Base-by-base conservation (phyloP, 257 asterid species). In the Jasminum sambac region DNA sequence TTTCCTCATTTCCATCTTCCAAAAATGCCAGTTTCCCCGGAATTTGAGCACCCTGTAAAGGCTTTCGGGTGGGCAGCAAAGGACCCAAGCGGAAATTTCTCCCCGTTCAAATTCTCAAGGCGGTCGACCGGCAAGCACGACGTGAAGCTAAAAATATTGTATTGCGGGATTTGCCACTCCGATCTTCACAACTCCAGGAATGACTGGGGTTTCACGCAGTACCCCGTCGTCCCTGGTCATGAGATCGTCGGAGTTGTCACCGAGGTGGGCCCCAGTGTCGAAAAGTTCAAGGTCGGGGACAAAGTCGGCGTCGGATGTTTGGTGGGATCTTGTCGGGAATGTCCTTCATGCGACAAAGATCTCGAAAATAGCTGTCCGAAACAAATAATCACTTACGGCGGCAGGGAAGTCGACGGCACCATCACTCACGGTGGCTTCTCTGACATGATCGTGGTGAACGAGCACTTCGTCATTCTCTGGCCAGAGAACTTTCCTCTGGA, bases 171-270 rank as follows among this genome's bases (percentile, higher is more conserved):
- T 69, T 83, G 87, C 69, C 84, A 79, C 73, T 68, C 87, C 5
- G 87, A 83, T 42, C 43, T 80, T 66, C 87, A 83, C 74, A 11
- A 0, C 17, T 60, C 60, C 44, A 83, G 72, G 79, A 83, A 83
- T 37, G 87, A 80, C 5, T 77, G 87, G 87, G 87, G 85, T 0
- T 61, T 74, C 44, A 79, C 85, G 0, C 59, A 24, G 41, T 83
- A 83, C 71, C 87, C 87, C 36, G 10, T 80, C 21, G 84, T 83
- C n/a, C 85, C 87, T 6, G 87, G 87, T 82, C 79, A 79, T 66
- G 67, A 10, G 13, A 21, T 55, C 23, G 62, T 55, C 6, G 62
- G 62, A 26, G 62, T 21, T 12, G 62, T 21, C 6, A 21, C 62
- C 0, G 62, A 55, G 62, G 14, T 55, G 21, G 30, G 62, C 2